Base-by-base conservation (phyloP, 805 yeast genomes). In the Candida montana region DNA sequence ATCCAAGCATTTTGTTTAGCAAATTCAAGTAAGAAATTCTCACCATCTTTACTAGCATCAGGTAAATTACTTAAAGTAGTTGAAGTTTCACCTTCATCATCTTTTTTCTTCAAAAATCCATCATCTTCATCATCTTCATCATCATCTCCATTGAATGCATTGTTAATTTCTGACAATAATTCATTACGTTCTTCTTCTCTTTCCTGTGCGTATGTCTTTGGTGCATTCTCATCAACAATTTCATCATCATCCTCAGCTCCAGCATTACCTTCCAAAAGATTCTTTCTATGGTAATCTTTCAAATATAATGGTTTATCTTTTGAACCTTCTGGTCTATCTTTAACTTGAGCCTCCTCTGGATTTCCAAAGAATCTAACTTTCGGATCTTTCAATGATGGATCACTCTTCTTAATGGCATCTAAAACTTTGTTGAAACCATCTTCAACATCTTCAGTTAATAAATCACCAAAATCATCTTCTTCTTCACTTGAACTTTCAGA, bases 221-320 rank as follows among this genome's bases (percentile, higher is more conserved):
- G 77, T 5, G 27, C 20, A 31, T 5, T 74, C 11, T 72, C 75
- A 1, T 68, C 79, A 16, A 75, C 78, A 12, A 71, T 79, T 19
- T 69, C 69, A 30, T 68, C 70, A n/a, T 72, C 79, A 21, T 69
- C 70, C 31, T 68, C 70, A 18, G 74, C 75, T 32, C 70, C 73
- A 16, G 78, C 17, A 17, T 46, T 27, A 10, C 90, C 91, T 3
- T 80, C 69, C n/a, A 93, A 66, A 28, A 90, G 62, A 50, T 79
- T 83, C 79, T 78, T 77, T 60, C 98, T 74, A 58, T 93, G 97
- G 57, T 90, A 93, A 61, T 93, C 99, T 53, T 90, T 89, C 62
- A 93, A 74, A 59, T 82, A 87, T 42, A 93, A 69, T 9, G 98
- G 96, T 57, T 85, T 86, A 11, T 74, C 71, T 46, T 59, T 45